These are phyloP conservation scores for Pseudogymnoascus sp. DNA, from an alignment of 2,329 filamentous ascomycete species.

Conservation along the genomic window DNA sequence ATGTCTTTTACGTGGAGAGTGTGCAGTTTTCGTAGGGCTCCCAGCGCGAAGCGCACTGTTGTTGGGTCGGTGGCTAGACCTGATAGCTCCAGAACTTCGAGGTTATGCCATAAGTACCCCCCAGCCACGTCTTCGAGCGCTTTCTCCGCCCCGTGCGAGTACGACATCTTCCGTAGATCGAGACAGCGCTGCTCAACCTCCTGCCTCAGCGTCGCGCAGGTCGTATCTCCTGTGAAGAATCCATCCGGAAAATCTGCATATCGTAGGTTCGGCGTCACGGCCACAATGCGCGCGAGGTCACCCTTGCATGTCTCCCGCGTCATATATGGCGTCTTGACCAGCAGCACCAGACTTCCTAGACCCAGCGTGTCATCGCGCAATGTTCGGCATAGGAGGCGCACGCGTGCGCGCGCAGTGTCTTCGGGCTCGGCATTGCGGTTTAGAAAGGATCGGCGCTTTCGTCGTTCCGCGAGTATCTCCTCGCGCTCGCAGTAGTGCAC, in stretches of 20 bases:
- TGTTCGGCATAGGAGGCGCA: slow-evolving; percentile 74
- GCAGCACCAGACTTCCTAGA: slow-evolving; percentile 65
- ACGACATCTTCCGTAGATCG: slow-evolving; percentile 84
- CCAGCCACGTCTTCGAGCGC: slow-evolving; percentile 65
- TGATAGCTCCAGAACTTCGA: slow-evolving; percentile 68
- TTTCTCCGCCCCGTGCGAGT: slow-evolving; percentile 69
- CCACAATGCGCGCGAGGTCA: slow-evolving; percentile 78
- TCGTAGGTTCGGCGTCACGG: slow-evolving; percentile 74
- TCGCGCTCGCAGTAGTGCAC: slow-evolving; percentile 94
- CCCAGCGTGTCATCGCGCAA: slow-evolving; percentile 65
- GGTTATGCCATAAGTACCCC: slow-evolving; percentile 59
- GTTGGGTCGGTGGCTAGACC: slow-evolving; percentile 63
- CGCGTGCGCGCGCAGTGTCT: slow-evolving; percentile 68
- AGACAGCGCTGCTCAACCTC: slow-evolving; percentile 80
- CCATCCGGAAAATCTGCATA: slow-evolving; percentile 90
- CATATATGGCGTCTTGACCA: slow-evolving; percentile 91
- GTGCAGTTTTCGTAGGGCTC: slow-evolving; percentile 58
- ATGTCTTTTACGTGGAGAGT: slow-evolving; percentile 71
- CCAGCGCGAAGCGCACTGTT: slow-evolving; percentile 65
- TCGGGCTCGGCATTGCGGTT: slow-evolving; percentile 73
- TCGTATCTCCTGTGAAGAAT: slow-evolving; percentile 73
- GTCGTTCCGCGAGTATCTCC: slow-evolving; percentile 69
- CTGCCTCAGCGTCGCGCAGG: slow-evolving; percentile 68
- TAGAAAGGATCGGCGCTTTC: slow-evolving; percentile 67
- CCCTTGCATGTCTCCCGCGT: slow-evolving; percentile 76